Evolutionary conservation across 2,329 filamentous ascomycete species (phyloP), one percentile per base, ranked within the genome.

Genomic region (Neonectria neomacrospora): DNA sequence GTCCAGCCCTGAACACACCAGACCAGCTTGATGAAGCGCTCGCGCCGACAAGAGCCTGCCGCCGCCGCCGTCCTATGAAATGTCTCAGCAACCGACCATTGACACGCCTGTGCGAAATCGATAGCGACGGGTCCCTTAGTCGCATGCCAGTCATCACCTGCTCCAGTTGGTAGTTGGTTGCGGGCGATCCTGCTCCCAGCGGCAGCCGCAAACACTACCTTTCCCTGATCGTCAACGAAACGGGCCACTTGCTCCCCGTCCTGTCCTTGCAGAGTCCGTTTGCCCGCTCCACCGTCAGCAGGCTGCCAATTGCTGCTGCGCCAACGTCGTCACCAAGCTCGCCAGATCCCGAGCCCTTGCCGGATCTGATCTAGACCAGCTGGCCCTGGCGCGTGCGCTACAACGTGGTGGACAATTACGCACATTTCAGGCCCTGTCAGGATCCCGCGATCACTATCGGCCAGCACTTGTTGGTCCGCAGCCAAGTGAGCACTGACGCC

Each of bases 341-440:
- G 64, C 63, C 68, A 72, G 68, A 64, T 73, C 68, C 70, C 71
- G 67, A 72, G 63, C 28, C 70, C 59, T 67, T 72, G 61, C 71
- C 70, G 61, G 42, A 69, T 70, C 54, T 44, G 58, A 70, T 69
- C 71, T 73, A 73, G 71, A 52, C 68, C 62, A 52, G 53, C 48
- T 70, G 59, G 50, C 39, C 50, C 57, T 73, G 68, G 71, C 67
- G 70, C 63, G 67, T 72, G 70, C 64, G 62, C 68, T 67, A 69
- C 67, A 70, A 69, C 42, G 55, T 66, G 63, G 71, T 71, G 67
- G 68, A 52, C 63, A 66, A 67, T 67, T 70, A 58, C 66, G 48
- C 64, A 71, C 67, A 61, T 64, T 30, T 63, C 51, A 54, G 34
- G 61, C 64, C 69, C 71, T 72, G 71, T 69, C 56, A 72, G 71